phyloP scores from a whole-genome alignment of 2,329 filamentous ascomycete species.

The Fusarium brachygibbosum region DNA sequence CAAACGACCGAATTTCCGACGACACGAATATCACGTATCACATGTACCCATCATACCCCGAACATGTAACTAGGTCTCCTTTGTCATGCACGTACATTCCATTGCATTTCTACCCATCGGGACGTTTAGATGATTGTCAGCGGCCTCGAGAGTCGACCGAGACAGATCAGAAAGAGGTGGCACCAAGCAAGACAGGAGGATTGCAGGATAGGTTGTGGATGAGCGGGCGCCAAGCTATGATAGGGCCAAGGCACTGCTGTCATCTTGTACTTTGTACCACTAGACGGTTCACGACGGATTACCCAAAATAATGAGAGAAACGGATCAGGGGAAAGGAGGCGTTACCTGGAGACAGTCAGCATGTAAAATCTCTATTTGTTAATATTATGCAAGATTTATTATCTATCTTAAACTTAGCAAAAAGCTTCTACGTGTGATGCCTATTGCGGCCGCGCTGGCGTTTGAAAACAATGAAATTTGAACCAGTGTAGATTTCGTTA shows the following conservation, averaged over 20 bases:
- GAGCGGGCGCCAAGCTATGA: conserved; percentile 4
- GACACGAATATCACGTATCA: conserved; percentile 47
- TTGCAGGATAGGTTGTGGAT: conserved; percentile 2
- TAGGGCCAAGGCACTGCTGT: neutral
- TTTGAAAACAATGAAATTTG: neutral
- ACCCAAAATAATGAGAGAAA: conserved; percentile 39
- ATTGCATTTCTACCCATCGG: neutral
- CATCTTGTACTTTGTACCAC: conserved; percentile 32
- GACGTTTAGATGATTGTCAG: conserved; percentile 27
- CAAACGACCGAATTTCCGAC: conserved; percentile 40
- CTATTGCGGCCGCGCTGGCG: neutral
- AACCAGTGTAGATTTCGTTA: neutral
- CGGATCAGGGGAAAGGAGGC: conserved; percentile 21
- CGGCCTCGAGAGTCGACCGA: conserved; percentile 2
- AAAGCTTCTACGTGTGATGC: neutral
- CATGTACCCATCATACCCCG: conserved; percentile 39
- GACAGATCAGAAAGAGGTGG: conserved; percentile 3
- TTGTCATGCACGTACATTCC: conserved; percentile 24
- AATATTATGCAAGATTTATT: conserved; percentile 14
- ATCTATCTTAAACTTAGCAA: neutral
- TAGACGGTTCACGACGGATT: conserved; percentile 30
- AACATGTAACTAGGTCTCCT: conserved; percentile 37
- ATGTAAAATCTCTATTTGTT: conserved; percentile 22
- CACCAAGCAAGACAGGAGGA: neutral
- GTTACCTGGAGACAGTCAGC: conserved; percentile 25